Evolutionary conservation across 257 asterid genomes (phyloP).

Genomic region (Gentiana straminea): DNA sequence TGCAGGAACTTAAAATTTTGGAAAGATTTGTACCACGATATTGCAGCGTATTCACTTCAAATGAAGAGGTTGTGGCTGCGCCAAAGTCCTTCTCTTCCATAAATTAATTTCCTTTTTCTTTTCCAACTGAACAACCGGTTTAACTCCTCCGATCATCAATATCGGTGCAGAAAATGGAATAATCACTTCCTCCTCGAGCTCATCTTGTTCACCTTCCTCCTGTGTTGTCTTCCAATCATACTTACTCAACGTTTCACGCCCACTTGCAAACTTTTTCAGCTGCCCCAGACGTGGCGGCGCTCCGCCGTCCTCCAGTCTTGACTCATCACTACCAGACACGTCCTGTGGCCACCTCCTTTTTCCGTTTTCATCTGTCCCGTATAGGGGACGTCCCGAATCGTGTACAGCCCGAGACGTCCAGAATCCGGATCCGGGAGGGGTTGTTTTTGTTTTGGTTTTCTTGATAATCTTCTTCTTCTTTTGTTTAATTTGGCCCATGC

Average conservation of each 20-base stretch:
- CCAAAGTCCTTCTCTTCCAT: constrained; percentile 83
- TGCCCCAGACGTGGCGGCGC: constrained; percentile 27
- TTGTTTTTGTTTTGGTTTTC: constrained; percentile 3
- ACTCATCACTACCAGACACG: constrained; percentile 2
- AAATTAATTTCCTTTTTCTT: constrained; percentile 79
- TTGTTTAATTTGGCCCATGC: constrained; percentile 48
- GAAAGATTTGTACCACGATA: too few species aligned
- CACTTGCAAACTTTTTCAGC: constrained; percentile 57
- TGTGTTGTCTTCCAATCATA: constrained; percentile 55
- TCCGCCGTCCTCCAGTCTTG: not conserved
- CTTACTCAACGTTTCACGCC: constrained; percentile 46
- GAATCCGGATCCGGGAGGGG: not conserved
- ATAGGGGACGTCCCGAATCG: not conserved
- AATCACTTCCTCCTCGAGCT: constrained; percentile 14
- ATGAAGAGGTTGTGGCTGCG: constrained; percentile 59
- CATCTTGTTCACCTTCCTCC: constrained; percentile 18
- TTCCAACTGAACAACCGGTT: constrained; percentile 29
- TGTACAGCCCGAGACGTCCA: too few species aligned
- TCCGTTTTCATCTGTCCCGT: constrained; percentile 11
- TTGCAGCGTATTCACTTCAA: not conserved
- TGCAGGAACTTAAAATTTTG: too few species aligned
- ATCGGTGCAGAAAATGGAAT: constrained; percentile 58
- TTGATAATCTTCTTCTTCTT: constrained; percentile 12
- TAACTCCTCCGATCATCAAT: constrained; percentile 8
- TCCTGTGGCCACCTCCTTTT: constrained; percentile 2